Base-by-base conservation (phyloP, 306 rosid species). In the Malus asiatica region DNA sequence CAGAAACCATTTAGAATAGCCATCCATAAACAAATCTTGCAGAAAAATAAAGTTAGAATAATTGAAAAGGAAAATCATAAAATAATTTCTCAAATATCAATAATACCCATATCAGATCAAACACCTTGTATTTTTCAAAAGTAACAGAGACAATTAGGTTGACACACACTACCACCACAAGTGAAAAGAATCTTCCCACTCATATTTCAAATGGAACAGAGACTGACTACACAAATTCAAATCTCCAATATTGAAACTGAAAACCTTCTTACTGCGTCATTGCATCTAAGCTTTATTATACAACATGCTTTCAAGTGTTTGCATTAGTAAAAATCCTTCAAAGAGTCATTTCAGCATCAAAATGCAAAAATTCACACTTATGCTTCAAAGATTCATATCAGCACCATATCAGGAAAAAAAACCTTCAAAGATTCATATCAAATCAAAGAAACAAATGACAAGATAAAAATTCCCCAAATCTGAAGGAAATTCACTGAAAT, bases 81-180 rank as follows among this genome's bases (percentile, higher is more conserved):
- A 40, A 76, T 23, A 22, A 63, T 32, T 71, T 42, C 20, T 32
- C 1, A 70, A 35, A 60, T 66, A 27, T 55, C 68, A 84, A 61
- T 87, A 84, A 61, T 87, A 92, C 97, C 96, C 97, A 75, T 90
- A 89, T 87, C 89, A 40, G 44, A 8, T 40, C 44, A 1, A 40
- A 40, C 44, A 7, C 44, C 44, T 40, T 40, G 44, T 8, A 40
- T 40, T 40, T 40, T 40, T 40, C 44, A 40, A 40, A 40, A 0
- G 11, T 11, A 40, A 40, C 44, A 8, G 44, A 40, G 44, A 40
- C 44, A 40, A 6, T 40, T 40, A 40, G 44, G 44, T 40, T 40
- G 18, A 65, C 18, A 19, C 58, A 30, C 58, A 30, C 23, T 11
- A 69, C 9, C 77, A 72, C 1, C 9, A 42, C 20, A 58, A 53